Evolutionary conservation across 257 asterid genomes (phyloP), one percentile per base, ranked within the genome.

Genomic region (Solanum rostratum): DNA sequence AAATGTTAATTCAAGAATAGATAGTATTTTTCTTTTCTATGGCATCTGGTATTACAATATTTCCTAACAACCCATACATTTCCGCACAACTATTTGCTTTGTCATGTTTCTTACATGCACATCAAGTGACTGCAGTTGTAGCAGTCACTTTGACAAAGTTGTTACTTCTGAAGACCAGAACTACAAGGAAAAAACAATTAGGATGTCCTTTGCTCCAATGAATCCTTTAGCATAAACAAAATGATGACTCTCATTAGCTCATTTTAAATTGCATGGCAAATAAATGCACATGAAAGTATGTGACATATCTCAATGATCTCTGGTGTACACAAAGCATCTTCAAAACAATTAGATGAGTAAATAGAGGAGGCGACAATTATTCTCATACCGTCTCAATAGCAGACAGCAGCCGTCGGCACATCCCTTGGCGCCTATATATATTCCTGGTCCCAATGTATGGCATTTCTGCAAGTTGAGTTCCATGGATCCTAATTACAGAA

Each of bases 341-440:
- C 27, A 78, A 78, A 27, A 16, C 29, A 78, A 27, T 78, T 27
- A 78, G 45, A 78, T 49, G 45, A 78, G 50, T 54, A 78, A 76
- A 10, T 45, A 27, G 27, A 49, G 82, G 62, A 24, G 39, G 82
- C 22, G 16, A 78, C 27, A 78, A 50, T 27, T 49, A 50, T 49
- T 27, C 78, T 60, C 90, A 82, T 92, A 95, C 99, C 60, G 87
- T 84, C 92, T 97, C 99, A 88, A 97, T 89, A 78, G 97, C 94
- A 73, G 94, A 90, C 62, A 97, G 88, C 84, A 97, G 92, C 78
- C 97, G 97, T n/a, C 97, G 91, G 89, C 99, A 95, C 98, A 95
- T 95, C 88, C 99, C 99, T 86, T 97, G 99, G 82, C 97, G 98
- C 89, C 99, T 92, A 89, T 95, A 95, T 83, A 91, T 91, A 81